Base-by-base conservation (phyloP, 345 rosid species). In the Brassica cretica region DNA sequence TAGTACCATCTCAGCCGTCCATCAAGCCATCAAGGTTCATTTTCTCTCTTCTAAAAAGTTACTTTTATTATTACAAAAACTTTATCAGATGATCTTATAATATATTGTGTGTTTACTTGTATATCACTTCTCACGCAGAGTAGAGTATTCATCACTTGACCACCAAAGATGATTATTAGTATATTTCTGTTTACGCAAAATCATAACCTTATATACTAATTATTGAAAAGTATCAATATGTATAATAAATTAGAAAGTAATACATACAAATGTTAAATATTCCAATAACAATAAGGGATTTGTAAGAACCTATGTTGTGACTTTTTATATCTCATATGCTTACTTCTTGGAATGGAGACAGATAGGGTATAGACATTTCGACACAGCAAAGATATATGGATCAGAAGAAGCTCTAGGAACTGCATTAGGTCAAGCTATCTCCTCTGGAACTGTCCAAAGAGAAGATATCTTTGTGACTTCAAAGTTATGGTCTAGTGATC, bases 301-400 rank as follows among this genome's bases (percentile, higher is more conserved):
- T 64, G 16, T 66, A 11, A 24, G 9, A 68, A 67, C 14, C 71
- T 1, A 44, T 55, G 12, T 11, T 11, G 29, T 46, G 11, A 10
- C 32, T 69, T 74, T 6, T 2, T 9, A 68, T 19, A 62, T 14
- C 59, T 71, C 44, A 56, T 33, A 73, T 59, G 61, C 53, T 41
- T 25, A 25, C 59, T 70, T 58, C 5, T 7, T 51, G 56, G 7
- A 61, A 64, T 66, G 14, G 44, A 8, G 68, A 71, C 88, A 94
- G 97, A 80, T 87, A 74, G 97, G 98, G 16, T 94, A 92, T 74
- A 83, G 93, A 73, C 98, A 94, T 84, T 87, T 94, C 32, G 98
- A 92, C 78, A 90, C 98, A 0, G 97, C 96, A 18, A 88, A 82
- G 80, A 84, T 94, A 64, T 94, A 94, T 70, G 92, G 91, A 24